Evolutionary conservation across 805 yeast species (phyloP), one percentile per base, ranked within the genome.

Genomic region (Metschnikowia koreensis): DNA sequence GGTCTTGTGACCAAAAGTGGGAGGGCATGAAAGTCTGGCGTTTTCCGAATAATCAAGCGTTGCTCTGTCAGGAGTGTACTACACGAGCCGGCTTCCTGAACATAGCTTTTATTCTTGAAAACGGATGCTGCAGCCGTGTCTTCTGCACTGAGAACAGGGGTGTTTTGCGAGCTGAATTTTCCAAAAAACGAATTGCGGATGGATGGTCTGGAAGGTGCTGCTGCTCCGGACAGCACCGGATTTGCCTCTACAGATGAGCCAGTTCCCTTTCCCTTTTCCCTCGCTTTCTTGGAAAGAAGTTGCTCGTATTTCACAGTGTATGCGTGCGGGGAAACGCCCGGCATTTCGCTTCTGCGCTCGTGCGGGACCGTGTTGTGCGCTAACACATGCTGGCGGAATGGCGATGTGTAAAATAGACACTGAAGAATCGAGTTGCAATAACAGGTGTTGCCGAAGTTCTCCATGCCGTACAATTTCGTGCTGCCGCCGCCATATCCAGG

Each of bases 351-450:
- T 45, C 66, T 64, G 11, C 66, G 65, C 12, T 69, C 74, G 54
- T 72, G 79, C 6, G 63, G 59, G 1, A 64, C 57, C 7, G 46
- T 44, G 33, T 67, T 68, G 55, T 74, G 73, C n/a, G 58, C 50
- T 10, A 70, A 53, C 28, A 74, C 76, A 47, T 72, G 68, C 45
- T 83, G 66, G 1, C 97, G 79, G 62, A 94, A 90, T 29, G 78
- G 79, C 27, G 80, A 77, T 3, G 93, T 79, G 69, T 87, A 85
- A 73, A 81, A 93, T 9, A 93, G 77, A 58, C 96, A 89, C 66
- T 94, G 99, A 26, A 94, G 71, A 31, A 94, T 88, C 9, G 97
- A 89, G 61, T 94, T 94, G 69, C 96, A 89, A 71, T 93, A 93
- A 71, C 98, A 94, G 0, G 97, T 91, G 66, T 91, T 86, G 2